Evolutionary conservation across 176 grass and related monocot genomes (phyloP).

Genomic region (Lolium rigidum): DNA sequence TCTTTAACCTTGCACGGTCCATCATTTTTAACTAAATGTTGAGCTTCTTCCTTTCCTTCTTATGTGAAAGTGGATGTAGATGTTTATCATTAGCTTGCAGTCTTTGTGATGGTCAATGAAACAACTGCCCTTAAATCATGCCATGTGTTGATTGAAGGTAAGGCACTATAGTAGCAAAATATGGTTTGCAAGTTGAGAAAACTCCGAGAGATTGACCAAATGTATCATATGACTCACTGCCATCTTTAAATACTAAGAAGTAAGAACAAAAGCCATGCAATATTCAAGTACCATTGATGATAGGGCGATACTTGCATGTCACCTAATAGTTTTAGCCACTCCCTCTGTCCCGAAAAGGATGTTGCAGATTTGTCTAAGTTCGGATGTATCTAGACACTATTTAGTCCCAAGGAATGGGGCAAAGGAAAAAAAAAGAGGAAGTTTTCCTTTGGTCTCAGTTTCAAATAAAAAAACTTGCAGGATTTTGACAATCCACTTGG

Average conservation of each 20-base stretch:
- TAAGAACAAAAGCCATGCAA: not conserved
- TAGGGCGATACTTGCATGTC: not conserved
- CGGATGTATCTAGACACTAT: not conserved
- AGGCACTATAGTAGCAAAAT: not conserved
- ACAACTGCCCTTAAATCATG: not conserved
- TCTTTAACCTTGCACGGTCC: not conserved
- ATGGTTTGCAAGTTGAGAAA: not conserved
- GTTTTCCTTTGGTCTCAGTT: not conserved
- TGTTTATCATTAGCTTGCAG: not conserved
- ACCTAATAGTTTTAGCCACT: not conserved
- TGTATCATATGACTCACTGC: not conserved
- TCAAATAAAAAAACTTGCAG: not conserved
- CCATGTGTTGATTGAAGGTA: not conserved
- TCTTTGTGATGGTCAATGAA: not conserved
- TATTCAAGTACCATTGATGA: not conserved
- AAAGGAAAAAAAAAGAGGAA: not conserved
- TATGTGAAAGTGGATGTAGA: not conserved
- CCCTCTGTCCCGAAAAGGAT: no score
- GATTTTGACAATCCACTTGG: not conserved
- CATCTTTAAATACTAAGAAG: not conserved
- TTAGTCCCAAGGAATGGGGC: not conserved
- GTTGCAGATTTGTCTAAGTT: no score
- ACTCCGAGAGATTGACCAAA: not conserved
- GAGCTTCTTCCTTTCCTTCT: not conserved
- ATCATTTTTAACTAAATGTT: not conserved